phyloP scores from a whole-genome alignment of 345 rosid species.

The Salix exigua region DNA sequence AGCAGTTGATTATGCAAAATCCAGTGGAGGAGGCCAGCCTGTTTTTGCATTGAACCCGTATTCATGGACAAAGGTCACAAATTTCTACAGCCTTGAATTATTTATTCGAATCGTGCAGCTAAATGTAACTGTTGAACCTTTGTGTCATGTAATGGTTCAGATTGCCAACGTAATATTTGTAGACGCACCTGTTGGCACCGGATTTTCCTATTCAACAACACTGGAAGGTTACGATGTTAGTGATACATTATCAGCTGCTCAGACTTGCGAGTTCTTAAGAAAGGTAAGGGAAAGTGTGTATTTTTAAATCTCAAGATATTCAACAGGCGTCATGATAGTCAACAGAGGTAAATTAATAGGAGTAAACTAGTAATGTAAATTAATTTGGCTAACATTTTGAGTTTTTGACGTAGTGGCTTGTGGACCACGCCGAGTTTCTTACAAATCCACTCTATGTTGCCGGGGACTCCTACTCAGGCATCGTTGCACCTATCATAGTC shows the following conservation, averaged over 20 bases:
- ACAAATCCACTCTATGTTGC: conserved; percentile 29
- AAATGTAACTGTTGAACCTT: not conserved
- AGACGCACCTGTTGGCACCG: conserved; percentile 40
- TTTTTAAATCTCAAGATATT: too few species aligned
- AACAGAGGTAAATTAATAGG: not conserved
- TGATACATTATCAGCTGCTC: conserved; percentile 16
- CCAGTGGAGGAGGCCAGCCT: conserved; percentile 20
- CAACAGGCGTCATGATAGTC: too few species aligned
- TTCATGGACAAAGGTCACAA: conserved; percentile 7
- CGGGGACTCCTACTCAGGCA: conserved; percentile 32
- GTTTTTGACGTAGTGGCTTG: conserved; percentile 29
- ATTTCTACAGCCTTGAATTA: not conserved
- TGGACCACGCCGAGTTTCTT: conserved; percentile 25
- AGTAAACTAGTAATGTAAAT: not conserved
- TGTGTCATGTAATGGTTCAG: not conserved
- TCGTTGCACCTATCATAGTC: not conserved
- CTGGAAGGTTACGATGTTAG: not conserved
- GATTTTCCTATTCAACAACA: conserved; percentile 36
- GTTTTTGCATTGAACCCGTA: conserved; percentile 1
- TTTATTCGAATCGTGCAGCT: not conserved
- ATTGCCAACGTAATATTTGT: conserved; percentile 17
- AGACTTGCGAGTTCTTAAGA: conserved; percentile 22
- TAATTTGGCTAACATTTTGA: not conserved
- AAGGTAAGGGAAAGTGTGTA: conserved; percentile 20
- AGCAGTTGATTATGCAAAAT: conserved; percentile 12